Percentiles rank a stretch among this genome's conserved stretches.
Evolutionary conservation across 2,329 filamentous ascomycete species (phyloP).

Genomic region (Pseudocercospora ulei): DNA sequence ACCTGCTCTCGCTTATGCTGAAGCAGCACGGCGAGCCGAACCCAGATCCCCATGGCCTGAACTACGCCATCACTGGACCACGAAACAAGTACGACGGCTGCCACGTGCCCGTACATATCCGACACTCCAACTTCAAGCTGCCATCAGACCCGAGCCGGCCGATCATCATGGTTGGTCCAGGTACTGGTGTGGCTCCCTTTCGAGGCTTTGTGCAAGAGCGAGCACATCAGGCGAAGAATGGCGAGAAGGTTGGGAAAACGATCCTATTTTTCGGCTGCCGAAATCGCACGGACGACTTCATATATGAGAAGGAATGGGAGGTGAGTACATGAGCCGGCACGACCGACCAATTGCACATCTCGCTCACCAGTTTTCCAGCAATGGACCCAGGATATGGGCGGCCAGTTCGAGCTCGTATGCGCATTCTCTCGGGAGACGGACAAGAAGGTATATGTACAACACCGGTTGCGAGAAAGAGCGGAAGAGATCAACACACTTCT

Average conservation of each 20-base stretch:
- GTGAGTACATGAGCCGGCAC: constrained; percentile 48
- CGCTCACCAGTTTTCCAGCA: constrained; percentile 46
- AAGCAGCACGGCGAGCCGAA: constrained; percentile 85
- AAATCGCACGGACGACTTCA: constrained; percentile 75
- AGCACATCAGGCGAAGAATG: constrained; percentile 68
- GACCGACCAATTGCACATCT: neutral
- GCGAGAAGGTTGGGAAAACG: constrained; percentile 74
- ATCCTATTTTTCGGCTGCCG: constrained; percentile 94
- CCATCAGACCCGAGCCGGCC: constrained; percentile 91
- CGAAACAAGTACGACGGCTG: constrained; percentile 96
- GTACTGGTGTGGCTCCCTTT: constrained; percentile 94
- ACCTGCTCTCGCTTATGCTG: constrained; percentile 85
- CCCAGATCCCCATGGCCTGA: constrained; percentile 72
- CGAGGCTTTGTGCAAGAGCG: constrained; percentile 90
- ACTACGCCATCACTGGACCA: constrained; percentile 77
- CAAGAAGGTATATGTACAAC: constrained; percentile 94
- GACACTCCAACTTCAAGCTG: constrained; percentile 98
- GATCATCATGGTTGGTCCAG: constrained; percentile 90
- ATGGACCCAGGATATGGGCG: constrained; percentile 72
- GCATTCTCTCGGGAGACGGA: constrained; percentile 85
- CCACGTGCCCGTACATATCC: constrained; percentile 87
- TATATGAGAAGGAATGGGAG: constrained; percentile 87
- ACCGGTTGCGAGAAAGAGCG: constrained; percentile 73
- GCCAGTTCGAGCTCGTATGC: constrained; percentile 80
- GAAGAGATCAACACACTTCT: constrained; percentile 81